A percentile compares a stretch with the other conserved stretches of the same genome.
Conservation (phyloP, 805 yeast genomes). For the Wickerhamiella slavikovae region DNA sequence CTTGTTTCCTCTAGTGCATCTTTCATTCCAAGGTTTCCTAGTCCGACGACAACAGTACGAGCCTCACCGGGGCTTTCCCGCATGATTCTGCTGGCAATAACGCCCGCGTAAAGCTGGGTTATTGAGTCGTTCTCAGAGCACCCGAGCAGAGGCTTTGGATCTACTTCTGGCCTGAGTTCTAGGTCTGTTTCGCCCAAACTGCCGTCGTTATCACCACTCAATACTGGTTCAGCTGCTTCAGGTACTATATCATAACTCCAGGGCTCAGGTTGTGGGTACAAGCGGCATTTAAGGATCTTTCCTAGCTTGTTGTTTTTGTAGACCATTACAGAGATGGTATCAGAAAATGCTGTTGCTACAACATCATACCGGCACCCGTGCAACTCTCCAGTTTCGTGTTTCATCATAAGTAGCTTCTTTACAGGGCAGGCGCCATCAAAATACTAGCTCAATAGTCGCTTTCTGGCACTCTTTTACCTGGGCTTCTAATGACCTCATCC, state of each 20-base stretch:
- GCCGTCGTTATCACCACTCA: too few relatives aligned
- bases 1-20: conserved; percentile 10
- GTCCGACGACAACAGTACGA: conserved; percentile 15
- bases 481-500: too few relatives aligned
- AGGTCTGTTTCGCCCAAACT: conserved; percentile 5
- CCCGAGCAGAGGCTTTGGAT: conserved; percentile 11
- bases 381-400: conserved; percentile 5
- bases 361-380: conserved; percentile 13
- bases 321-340: conserved; percentile 16
- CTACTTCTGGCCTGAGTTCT: conserved; percentile 8
- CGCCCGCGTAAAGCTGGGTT: conserved; percentile 15
- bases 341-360: conserved; percentile 13
- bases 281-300: conserved; percentile 11
- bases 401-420: not conserved
- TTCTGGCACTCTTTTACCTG: too few relatives aligned
- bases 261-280: conserved; percentile 11
- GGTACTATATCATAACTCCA: too few relatives aligned
- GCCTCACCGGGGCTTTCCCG: conserved; percentile 16
- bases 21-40: conserved; percentile 14
- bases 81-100: conserved; percentile 15
- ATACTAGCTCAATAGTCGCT: too few relatives aligned
- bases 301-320: conserved; percentile 14
- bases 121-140: conserved; percentile 10
- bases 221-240: too few relatives aligned
- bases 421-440: too few relatives aligned